A percentile compares a stretch with the other conserved stretches of the same genome.
These are phyloP conservation scores for Bidens hawaiensis DNA, from an alignment of 140 eudicot genomes.

Conservation along the genomic window DNA sequence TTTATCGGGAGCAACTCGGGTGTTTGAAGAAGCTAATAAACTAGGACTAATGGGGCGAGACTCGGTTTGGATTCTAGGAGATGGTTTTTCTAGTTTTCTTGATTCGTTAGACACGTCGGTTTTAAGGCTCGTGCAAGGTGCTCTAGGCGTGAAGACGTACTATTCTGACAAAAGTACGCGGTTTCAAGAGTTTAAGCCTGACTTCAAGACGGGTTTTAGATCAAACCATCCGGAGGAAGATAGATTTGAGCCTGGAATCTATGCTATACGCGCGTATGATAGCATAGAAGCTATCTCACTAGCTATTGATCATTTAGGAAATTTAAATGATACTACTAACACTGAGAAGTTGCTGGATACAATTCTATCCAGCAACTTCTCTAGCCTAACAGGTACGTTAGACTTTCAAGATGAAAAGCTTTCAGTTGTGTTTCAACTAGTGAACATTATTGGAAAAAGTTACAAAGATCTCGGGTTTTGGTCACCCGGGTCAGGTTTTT, in stretches of 20 bases:
- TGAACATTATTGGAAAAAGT: slow-evolving; percentile 45
- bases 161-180: slow-evolving; percentile 19
- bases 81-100: slow-evolving; percentile 36
- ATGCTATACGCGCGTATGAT: slow-evolving; percentile 54
- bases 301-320: slow-evolving; percentile 28
- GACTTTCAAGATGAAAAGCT: slow-evolving; percentile 26
- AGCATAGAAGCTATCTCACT: slow-evolving; percentile 33
- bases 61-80: slow-evolving; percentile 56
- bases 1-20: slow-evolving; percentile 23
- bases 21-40: slow-evolving; percentile 44
- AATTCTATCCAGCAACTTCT: slow-evolving; percentile 34
- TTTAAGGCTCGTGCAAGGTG: slow-evolving; percentile 37
- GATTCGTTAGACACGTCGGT: slow-evolving; percentile 41
- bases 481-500: slow-evolving; percentile 35
- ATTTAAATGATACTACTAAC: background rate
- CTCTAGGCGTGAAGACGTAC: slow-evolving; percentile 42
- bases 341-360: slow-evolving; percentile 25
- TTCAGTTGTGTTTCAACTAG: slow-evolving; percentile 23
- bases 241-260: slow-evolving; percentile 34
- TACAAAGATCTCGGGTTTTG: slow-evolving; percentile 51
- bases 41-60: slow-evolving; percentile 44
- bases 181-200: slow-evolving; percentile 30
- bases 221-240: slow-evolving; percentile 43
- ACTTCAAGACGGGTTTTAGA: slow-evolving; percentile 27
- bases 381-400: slow-evolving; percentile 28